Percentiles rank a stretch among this genome's conserved stretches.
Conservation (phyloP, 2,329 filamentous ascomycete species). For the Westerdykella sp. region DNA sequence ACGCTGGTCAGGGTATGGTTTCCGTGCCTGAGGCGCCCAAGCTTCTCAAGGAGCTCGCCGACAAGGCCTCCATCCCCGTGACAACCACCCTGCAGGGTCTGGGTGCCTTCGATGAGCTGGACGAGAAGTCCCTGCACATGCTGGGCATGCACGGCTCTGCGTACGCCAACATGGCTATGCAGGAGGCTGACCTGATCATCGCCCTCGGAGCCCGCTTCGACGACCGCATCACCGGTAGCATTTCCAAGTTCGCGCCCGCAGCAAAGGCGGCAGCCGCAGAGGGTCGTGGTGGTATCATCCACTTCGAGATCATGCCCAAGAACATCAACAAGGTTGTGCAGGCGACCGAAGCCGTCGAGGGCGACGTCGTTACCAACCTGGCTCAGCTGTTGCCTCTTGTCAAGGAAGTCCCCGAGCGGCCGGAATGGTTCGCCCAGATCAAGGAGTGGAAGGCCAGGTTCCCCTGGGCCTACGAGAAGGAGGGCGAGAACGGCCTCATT, state of each 20-base stretch:
- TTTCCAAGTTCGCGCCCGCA: constrained; percentile 81
- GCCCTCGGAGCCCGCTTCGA: constrained; percentile 92
- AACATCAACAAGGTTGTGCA: constrained; percentile 99
- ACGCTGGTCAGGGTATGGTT: constrained; percentile 86
- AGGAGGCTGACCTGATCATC: constrained; percentile 93
- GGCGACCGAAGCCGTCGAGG: constrained; percentile 90
- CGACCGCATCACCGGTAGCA: constrained; percentile 80
- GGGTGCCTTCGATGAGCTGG: constrained; percentile 85
- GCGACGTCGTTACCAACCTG: constrained; percentile 79
- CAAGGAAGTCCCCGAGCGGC: constrained; percentile 58
- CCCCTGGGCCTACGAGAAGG: constrained; percentile 79
- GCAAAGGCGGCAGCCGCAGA: constrained; percentile 80
- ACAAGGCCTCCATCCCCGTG: constrained; percentile 87
- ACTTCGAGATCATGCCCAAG: constrained; percentile 99
- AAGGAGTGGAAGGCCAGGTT: constrained; percentile 85
- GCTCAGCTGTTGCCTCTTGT: constrained; percentile 67
- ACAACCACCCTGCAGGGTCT: constrained; percentile 94
- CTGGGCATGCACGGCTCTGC: constrained; percentile 96
- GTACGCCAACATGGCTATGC: constrained; percentile 97
- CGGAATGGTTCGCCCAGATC: constrained; percentile 87
- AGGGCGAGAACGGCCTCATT: constrained; percentile 70
- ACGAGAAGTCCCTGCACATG: constrained; percentile 95
- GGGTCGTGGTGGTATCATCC: constrained; percentile 85
- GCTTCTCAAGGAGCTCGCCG: constrained; percentile 76
- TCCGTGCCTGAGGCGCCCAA: constrained; percentile 70